Evolutionary conservation across 2,329 filamentous ascomycete species (phyloP).

Genomic region (Phaeosphaeria sp.): DNA sequence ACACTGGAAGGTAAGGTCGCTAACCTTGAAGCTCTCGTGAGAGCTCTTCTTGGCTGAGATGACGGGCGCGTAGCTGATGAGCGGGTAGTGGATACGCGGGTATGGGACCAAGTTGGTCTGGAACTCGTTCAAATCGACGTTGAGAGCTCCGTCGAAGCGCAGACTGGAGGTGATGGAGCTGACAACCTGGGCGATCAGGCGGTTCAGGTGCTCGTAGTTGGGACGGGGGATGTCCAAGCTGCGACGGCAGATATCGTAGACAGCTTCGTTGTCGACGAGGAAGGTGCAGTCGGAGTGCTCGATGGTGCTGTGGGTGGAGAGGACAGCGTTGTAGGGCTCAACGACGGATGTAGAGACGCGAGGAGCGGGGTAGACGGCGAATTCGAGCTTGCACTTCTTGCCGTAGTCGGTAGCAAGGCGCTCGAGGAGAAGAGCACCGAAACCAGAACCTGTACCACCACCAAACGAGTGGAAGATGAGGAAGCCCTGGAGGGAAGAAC

Average conservation of each 20-base stretch:
- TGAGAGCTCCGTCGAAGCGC: conserved; percentile 75
- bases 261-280: conserved; percentile 76
- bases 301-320: conserved; percentile 77
- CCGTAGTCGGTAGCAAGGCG: conserved; percentile 75
- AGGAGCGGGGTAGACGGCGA: conserved; percentile 74
- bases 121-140: conserved; percentile 79
- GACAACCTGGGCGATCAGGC: conserved; percentile 75
- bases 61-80: conserved; percentile 76
- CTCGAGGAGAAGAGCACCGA: conserved; percentile 75
- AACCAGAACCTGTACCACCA: conserved; percentile 75
- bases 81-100: conserved; percentile 75
- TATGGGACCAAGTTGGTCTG: conserved; percentile 79
- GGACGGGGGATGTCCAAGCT: conserved; percentile 74
- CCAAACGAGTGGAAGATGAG: conserved; percentile 78
- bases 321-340: conserved; percentile 76
- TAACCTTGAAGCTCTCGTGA: conserved; percentile 87
- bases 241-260: conserved; percentile 77
- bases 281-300: conserved; percentile 83
- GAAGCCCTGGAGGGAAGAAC: conserved; percentile 75
- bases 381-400: conserved; percentile 81
- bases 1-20: conserved; percentile 78
- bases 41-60: conserved; percentile 77
- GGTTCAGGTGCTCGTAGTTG: conserved; percentile 75
- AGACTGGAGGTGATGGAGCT: conserved; percentile 76
- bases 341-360: conserved; percentile 74